Conservation (phyloP, 371 early-diverging fungal genomes). For the Thermomucor indicae-seudaticae region DNA sequence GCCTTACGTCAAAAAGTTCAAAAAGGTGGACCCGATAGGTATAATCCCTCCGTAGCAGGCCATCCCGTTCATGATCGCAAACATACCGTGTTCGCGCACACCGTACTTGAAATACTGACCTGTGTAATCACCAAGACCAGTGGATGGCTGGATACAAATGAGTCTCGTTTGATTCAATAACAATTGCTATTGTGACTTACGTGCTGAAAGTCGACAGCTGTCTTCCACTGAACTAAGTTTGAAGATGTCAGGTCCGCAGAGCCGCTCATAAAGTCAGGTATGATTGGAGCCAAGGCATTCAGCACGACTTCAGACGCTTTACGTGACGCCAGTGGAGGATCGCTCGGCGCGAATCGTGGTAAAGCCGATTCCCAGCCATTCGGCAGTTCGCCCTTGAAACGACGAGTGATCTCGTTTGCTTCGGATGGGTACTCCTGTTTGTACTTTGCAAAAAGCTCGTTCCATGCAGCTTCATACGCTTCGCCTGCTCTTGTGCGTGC, state of each 20-base stretch:
- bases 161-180: neutral
- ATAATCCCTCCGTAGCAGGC: slow-evolving; percentile 79
- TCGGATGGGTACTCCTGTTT: slow-evolving; percentile 47
- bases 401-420: slow-evolving; percentile 70
- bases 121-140: slow-evolving; percentile 68
- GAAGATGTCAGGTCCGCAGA: slow-evolving; percentile 96
- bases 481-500: slow-evolving; percentile 51
- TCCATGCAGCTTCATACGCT: slow-evolving; percentile 67
- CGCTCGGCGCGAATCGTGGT: slow-evolving; percentile 70
- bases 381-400: slow-evolving; percentile 65
- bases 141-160: slow-evolving; percentile 23
- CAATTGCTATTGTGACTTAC: slow-evolving; percentile 41
- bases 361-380: slow-evolving; percentile 60
- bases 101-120: slow-evolving; percentile 96
- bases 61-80: slow-evolving; percentile 95
- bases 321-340: slow-evolving; percentile 76
- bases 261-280: slow-evolving; percentile 89
- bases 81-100: slow-evolving; percentile 99
- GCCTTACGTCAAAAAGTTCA: slow-evolving; percentile 91
- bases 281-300: slow-evolving; percentile 61
- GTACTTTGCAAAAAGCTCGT: slow-evolving; percentile 59
- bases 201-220: slow-evolving; percentile 84
- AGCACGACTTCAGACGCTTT: slow-evolving; percentile 78
- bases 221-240: slow-evolving; percentile 88
- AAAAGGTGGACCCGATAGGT: slow-evolving; percentile 95